Evolutionary conservation across 768 basidiomycete species (phyloP).

Genomic region (Crucibulum laeve): DNA sequence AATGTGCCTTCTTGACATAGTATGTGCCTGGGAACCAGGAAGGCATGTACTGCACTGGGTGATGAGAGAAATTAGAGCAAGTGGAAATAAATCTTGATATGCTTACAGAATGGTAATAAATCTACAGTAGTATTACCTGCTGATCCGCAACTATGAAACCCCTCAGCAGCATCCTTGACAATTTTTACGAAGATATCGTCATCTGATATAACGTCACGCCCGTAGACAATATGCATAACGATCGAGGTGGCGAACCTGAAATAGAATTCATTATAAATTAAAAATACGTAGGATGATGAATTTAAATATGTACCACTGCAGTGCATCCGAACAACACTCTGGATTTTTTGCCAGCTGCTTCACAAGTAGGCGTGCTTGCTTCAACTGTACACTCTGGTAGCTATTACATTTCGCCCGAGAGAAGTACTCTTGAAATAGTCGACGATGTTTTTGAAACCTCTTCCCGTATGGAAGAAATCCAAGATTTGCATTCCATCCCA

Average conservation of each 20-base stretch:
- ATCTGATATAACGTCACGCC: conserved; percentile 6
- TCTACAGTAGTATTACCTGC: no score
- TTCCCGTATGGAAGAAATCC: neutral
- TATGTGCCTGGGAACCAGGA: no score
- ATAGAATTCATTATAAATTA: neutral
- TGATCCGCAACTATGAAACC: no score
- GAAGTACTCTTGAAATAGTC: neutral
- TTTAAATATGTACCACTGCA: conserved; percentile 18
- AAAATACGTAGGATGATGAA: conserved; percentile 14
- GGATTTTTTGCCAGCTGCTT: neutral
- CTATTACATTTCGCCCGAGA: neutral
- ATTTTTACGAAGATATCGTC: conserved; percentile 7
- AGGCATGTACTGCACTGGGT: no score
- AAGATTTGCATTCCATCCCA: neutral
- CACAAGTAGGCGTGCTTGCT: neutral
- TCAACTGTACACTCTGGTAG: neutral
- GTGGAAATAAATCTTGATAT: no score
- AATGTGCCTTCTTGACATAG: no score
- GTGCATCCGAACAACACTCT: conserved; percentile 10
- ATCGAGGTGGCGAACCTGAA: conserved; percentile 1
- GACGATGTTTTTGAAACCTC: neutral
- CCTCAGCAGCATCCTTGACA: no score
- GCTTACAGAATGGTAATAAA: no score
- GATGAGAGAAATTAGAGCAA: no score
- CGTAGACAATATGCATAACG: neutral